Evolutionary conservation across 148 eudicot species (phyloP).

Genomic region (Beta vulgaris): DNA sequence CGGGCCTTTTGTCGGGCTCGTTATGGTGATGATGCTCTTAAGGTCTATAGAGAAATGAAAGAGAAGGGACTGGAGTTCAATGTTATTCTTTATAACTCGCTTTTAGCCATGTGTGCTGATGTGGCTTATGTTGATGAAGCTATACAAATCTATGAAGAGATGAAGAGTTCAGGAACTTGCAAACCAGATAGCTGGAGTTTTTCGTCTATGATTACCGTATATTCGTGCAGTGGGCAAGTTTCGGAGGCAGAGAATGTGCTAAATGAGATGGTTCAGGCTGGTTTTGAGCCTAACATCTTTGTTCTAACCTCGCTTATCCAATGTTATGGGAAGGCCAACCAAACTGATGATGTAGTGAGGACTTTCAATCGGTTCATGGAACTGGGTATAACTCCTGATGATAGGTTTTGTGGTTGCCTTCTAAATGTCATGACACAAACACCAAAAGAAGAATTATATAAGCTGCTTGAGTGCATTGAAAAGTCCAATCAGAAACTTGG

Average conservation of each 20-base stretch:
- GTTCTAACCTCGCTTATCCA: conserved; percentile 75
- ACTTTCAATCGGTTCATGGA: conserved; percentile 56
- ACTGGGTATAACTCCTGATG: conserved; percentile 70
- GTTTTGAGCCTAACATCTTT: conserved; percentile 71
- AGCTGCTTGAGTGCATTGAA: conserved; percentile 50
- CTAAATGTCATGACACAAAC: conserved; percentile 77
- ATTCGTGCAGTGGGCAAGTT: conserved; percentile 72
- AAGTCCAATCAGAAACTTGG: conserved; percentile 73
- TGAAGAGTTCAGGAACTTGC: conserved; percentile 59
- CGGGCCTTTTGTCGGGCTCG: conserved; percentile 72
- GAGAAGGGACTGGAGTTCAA: conserved; percentile 60
- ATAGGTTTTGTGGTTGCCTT: conserved; percentile 72
- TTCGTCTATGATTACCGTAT: conserved; percentile 70
- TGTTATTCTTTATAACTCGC: conserved; percentile 60
- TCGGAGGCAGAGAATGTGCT: conserved; percentile 59
- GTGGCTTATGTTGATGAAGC: conserved; percentile 71
- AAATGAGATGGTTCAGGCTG: conserved; percentile 68
- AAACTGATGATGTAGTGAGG: conserved; percentile 63
- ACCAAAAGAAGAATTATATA: conserved; percentile 56
- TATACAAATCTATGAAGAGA: conserved; percentile 54
- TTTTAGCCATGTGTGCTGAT: conserved; percentile 83
- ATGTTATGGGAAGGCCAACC: conserved; percentile 85
- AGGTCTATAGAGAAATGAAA: conserved; percentile 68
- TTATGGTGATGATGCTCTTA: conserved; percentile 70
- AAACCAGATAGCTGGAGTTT: conserved; percentile 78